These are phyloP conservation scores for Penicillium subrubescens DNA, from an alignment of 495 filamentous ascomycete species.

Conservation along the genomic window DNA sequence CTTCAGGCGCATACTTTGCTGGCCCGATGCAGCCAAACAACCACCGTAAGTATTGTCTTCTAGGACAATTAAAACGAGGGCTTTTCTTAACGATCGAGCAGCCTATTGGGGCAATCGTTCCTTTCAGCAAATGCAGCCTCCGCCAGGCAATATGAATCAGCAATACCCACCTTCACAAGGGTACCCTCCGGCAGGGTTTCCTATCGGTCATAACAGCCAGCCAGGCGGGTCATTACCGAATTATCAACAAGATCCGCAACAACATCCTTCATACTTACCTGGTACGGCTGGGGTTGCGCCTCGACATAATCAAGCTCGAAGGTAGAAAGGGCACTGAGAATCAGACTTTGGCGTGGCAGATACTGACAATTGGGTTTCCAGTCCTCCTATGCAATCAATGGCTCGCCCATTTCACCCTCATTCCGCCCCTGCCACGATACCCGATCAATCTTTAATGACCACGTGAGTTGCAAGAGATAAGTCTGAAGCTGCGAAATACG, in stretches of 20 bases:
- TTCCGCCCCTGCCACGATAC: constrained; percentile 8
- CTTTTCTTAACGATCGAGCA: constrained; percentile 13
- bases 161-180: constrained; percentile 22
- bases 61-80: not conserved
- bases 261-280: constrained; percentile 22
- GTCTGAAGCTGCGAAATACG: not conserved
- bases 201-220: constrained; percentile 22
- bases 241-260: constrained; percentile 19
- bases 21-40: constrained; percentile 32
- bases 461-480: constrained; percentile 23
- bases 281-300: constrained; percentile 13
- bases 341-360: not conserved
- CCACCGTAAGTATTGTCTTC: constrained; percentile 19
- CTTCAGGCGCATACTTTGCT: constrained; percentile 29
- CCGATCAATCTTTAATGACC: constrained; percentile 25
- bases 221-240: constrained; percentile 7
- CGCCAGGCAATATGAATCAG: constrained; percentile 21
- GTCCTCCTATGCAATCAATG: constrained; percentile 21
- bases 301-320: constrained; percentile 21
- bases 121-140: constrained; percentile 21
- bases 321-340: constrained; percentile 11
- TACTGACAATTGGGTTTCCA: constrained; percentile 10
- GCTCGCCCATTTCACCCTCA: constrained; percentile 21
- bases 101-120: constrained; percentile 32
- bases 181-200: constrained; percentile 21